Percentiles rank a stretch among this genome's conserved stretches.
Evolutionary conservation across 345 rosid genomes (phyloP).

Genomic region (Corchorus capsularis): DNA sequence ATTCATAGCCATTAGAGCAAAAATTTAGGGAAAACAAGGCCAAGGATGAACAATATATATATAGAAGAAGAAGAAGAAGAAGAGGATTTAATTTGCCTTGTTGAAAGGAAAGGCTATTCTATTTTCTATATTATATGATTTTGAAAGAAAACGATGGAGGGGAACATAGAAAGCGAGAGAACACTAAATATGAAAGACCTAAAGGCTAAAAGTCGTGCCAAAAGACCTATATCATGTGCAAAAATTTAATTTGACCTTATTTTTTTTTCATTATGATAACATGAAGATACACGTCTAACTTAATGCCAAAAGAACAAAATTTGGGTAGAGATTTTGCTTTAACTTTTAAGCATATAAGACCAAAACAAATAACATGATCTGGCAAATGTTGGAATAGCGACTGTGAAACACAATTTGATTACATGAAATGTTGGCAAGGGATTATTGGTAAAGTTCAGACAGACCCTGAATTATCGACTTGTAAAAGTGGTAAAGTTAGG

Average conservation of each 20-base stretch:
- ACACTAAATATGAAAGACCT: not conserved
- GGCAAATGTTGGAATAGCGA: not conserved
- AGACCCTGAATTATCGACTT: not conserved
- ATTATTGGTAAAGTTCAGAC: not conserved
- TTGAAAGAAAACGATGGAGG: not conserved
- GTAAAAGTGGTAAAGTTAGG: no score
- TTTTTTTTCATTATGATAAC: not conserved
- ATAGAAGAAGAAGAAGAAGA: no score
- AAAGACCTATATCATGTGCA: not conserved
- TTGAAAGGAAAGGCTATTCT: no score
- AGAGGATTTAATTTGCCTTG: no score
- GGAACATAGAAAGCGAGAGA: not conserved
- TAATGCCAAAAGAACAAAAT: not conserved
- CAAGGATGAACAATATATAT: not conserved
- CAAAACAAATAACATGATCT: not conserved
- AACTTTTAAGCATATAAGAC: not conserved
- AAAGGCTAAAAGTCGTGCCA: not conserved
- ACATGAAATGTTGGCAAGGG: no score
- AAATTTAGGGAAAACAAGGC: not conserved
- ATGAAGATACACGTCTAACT: not conserved
- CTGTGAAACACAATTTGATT: not conserved
- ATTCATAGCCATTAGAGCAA: not conserved
- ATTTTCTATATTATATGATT: no score
- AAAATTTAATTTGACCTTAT: not conserved
- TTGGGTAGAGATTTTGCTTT: not conserved